Base-by-base conservation (phyloP, 306 rosid genomes). In the Fragaria nilgerrensis region DNA sequence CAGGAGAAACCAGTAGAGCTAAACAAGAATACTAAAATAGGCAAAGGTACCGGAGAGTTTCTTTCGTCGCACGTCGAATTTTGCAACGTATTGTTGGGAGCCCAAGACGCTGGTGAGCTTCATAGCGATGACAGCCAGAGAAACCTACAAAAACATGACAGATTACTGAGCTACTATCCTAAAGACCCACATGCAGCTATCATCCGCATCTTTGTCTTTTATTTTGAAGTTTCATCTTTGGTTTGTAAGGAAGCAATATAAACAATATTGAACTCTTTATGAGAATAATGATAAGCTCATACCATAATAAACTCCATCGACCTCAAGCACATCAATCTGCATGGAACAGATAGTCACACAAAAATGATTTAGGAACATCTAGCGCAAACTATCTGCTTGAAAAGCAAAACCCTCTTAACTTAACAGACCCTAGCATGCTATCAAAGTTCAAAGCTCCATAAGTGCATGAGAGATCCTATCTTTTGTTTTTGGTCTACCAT, bases 321-420 rank as follows among this genome's bases (percentile, higher is more conserved):
- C 98, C 86, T 95, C 98, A 10, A 95, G 96, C 72, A 95, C 95
- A 84, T 95, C 98, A 83, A 95, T 92, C 98, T 95, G 97, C 74
- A 82, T 68, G 32, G 66, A 47, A 37, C n/a, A 75, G 37, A 78
- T 64, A 84, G 77, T 70, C 70, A 68, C 68, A 45, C 80, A 74
- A 22, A 20, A 22, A 32, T 76, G 32, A 53, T 77, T 37, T 20
- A 9, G 23, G 50, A 68, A 27, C 6, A n/a, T 68, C 9, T 22
- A 9, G 14, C 63, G 2, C 14, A 25, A 5, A 61, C 37, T 22
- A 61, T 61, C 19, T 61, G 37, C 20, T 61, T 36, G 0, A 16
- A 61, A 27, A 27, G 66, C 63, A 56, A 56, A 23, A 53, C 59
- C 41, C 25, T 14, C 17, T 47, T 3, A 5, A 7, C 3, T 61